Evolutionary conservation across 768 basidiomycete species (phyloP).

Genomic region (Auriscalpium orientale): DNA sequence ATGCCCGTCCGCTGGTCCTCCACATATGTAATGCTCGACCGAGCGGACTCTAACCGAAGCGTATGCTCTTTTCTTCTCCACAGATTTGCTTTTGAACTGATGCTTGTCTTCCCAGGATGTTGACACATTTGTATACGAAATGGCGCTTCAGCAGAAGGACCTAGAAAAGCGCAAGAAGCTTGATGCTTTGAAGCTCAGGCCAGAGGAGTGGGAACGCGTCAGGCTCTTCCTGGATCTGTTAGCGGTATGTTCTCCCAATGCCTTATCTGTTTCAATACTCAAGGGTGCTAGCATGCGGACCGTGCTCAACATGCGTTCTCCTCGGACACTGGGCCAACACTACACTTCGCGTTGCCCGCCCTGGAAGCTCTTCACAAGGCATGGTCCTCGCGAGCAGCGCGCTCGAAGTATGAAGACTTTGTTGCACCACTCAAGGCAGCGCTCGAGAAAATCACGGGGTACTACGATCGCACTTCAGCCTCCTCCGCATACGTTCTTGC

Average conservation of each 20-base stretch:
- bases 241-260: conserved; percentile 5
- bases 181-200: conserved; percentile 9
- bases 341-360: conserved; percentile 24
- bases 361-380: conserved; percentile 23
- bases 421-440: not conserved
- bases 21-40: conserved; percentile 22
- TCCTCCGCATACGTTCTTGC: not conserved
- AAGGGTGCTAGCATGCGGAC: conserved; percentile 19
- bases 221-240: conserved; percentile 16
- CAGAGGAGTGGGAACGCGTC: conserved; percentile 20
- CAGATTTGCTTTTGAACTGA: no score
- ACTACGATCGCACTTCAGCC: not conserved
- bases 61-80: not conserved
- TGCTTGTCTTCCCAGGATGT: conserved; percentile 1
- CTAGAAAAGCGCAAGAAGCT: conserved; percentile 12
- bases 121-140: conserved; percentile 19
- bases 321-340: conserved; percentile 16
- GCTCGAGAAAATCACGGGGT: not conserved
- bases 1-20: conserved; percentile 29
- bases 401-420: not conserved
- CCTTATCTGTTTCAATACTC: not conserved
- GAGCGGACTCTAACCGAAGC: not conserved
- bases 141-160: conserved; percentile 16
- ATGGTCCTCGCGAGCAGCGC: conserved; percentile 12
- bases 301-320: conserved; percentile 26